Evolutionary conservation across 495 filamentous ascomycete genomes (phyloP).

Genomic region (Choiromyces venosus): DNA sequence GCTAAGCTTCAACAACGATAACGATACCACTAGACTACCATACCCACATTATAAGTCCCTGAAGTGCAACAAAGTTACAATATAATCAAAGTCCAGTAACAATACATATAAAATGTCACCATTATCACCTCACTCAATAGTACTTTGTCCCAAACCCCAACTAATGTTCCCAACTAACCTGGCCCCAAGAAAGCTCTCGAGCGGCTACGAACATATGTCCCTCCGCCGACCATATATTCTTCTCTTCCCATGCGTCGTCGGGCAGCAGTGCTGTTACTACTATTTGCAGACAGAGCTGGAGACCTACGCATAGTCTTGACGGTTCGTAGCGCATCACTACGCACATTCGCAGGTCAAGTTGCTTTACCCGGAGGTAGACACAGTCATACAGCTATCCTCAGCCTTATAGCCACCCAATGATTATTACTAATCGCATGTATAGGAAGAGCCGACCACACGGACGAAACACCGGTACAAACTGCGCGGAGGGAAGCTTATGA

Average conservation of each 20-base stretch:
- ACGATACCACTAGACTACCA: background rate
- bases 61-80: background rate
- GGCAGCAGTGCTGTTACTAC: constrained; percentile 76
- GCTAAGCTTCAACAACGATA: background rate
- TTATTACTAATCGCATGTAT: constrained; percentile 5
- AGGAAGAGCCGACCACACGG: constrained; percentile 51
- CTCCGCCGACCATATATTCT: constrained; percentile 55
- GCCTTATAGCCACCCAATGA: constrained; percentile 3
- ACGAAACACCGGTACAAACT: constrained; percentile 61
- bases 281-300: constrained; percentile 73
- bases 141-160: background rate
- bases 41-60: background rate
- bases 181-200: background rate
- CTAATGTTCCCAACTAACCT: background rate
- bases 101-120: background rate
- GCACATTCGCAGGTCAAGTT: constrained; percentile 68
- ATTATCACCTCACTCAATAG: background rate
- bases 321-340: constrained; percentile 70
- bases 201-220: constrained; percentile 63
- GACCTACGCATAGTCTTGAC: constrained; percentile 79
- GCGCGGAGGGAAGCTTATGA: constrained; percentile 83
- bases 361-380: constrained; percentile 77
- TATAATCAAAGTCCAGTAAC: background rate
- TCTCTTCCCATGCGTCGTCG: constrained; percentile 43
- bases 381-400: constrained; percentile 36